Base-by-base conservation (phyloP, 257 asterid genomes). In the Galeopsis tetrahit region DNA sequence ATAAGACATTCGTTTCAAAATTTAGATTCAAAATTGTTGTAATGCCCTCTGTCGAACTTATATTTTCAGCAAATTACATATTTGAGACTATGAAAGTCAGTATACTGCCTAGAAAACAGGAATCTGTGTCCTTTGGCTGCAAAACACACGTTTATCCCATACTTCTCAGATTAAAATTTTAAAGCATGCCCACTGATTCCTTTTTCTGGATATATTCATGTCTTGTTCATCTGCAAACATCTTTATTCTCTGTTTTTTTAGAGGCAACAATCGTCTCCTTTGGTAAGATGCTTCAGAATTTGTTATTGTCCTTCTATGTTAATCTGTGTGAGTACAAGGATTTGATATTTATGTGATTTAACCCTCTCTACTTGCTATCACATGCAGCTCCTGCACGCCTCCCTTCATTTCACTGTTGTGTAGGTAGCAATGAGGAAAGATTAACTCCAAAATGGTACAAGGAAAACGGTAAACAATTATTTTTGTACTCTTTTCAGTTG, bases 401-500 rank as follows among this genome's bases (percentile, higher is more conserved):
- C 65, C 96, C 96, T 73, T 83, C 92, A 48, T 92, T 92, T 79
- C 98, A 90, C 85, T 90, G 97, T 73, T 90, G 98, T 79, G 98
- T 92, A 10, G 98, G 98, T 68, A 38, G 90, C 71, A 90, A 87
- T 65, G 95, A 89, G 82, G 96, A 90, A 80, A 92, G 85, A 72
- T 75, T 90, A 79, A 43, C 91, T 38, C 90, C 96, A 8, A 88
- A 88, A 79, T 92, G 98, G 98, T 92, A 92, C 80, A 87, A 88
- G 75, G 98, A 92, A 77, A 82, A 90, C 63, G 97, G 98, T 92
- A 85, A 84, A 15, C 64, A 32, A 4, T 39, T 46, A 2, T 4
- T 42, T 64, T 49, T 7, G 32, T 61, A 74, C 46, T 52, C 46
- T 52, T 74, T 49, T 63, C 34, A 46, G 31, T 76, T 49, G 46